Base-by-base conservation (phyloP, 1,284 basidiomycete species). In the Xanthoconium separans region DNA sequence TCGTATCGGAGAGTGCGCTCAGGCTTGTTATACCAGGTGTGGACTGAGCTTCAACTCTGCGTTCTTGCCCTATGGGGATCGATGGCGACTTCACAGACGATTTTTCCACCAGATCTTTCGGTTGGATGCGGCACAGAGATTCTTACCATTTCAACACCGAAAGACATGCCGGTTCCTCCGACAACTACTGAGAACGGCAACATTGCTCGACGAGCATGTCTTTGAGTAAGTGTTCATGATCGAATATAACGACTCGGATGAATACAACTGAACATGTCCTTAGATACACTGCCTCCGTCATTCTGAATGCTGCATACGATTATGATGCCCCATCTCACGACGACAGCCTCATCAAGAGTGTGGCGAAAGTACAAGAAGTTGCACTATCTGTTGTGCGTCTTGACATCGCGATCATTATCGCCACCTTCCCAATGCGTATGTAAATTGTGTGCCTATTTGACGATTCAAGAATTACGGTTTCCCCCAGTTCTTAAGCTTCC, bases 361-460 rank as follows among this genome's bases (percentile, higher is more conserved):
- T 45, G 1, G 37, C 10, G 6, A 54, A 51, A 4, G 30, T 47
- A 2, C 18, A 39, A 11, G 27, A 63, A 2, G 13, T 49, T 7
- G 12, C 18, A 0, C 0, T 54, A 1, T 13, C 29, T 3, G 46
- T 22, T 1, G n/a, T 55, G 4, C 61, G 55, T 29, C 56, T 54
- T 6, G 54, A 61, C 4, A 18, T 44, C 9, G 50, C 51, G 12
- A 27, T 57, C n/a, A 10, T 59, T 7, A 7, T 56, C 7, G 51
- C n/a, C 13, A 34, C 61, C 4, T 60, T 63, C 27, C 63, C 63
- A 1, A 27, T 44, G 1, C 9, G 61, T 64, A 33, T 42, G 64
- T 41, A 33, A 27, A 33, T 27, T 29, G 1, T 6, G 13, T 31
- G 2, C 18, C 6, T 36, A 24, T 44, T 11, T 16, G 16, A 31